Base-by-base conservation (phyloP, 2,329 filamentous ascomycete genomes). In the Pseudogymnoascus verrucosus region DNA sequence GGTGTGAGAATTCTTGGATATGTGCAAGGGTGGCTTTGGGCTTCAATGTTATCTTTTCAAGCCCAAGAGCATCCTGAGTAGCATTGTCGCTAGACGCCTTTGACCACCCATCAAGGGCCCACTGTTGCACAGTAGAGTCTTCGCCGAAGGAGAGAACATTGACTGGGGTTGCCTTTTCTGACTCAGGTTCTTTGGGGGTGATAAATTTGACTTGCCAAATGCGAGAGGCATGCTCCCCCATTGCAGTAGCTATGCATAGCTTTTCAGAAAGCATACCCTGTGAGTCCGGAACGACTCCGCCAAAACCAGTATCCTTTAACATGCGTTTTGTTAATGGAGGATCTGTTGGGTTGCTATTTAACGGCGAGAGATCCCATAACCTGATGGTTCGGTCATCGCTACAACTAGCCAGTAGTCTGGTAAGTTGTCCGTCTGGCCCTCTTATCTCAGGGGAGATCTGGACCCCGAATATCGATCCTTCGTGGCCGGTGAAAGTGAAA, bases 391-490 rank as follows among this genome's bases (percentile, higher is more conserved):
- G 84, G 75, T 99, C 95, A 72, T 99, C 95, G 71, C 93, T 98
- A 73, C 95, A 99, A 70, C 90, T 97, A 12, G 89, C 90, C 36
- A 99, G 79, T n/a, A 96, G 74, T 61, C 89, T 81, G 26, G 78
- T 77, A 19, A 72, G 72, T 5, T 71, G 72, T 0, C 77, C 78
- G 12, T 76, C 73, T 1, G 73, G 66, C 21, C 76, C 68, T 5
- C 67, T 65, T 19, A 88, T 74, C 68, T 77, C 72, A 0, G 82
- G 77, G 0, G 91, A 96, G 37, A 98, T 89, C 34, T 86, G 82
- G 2, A 99, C 89, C 1, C 91, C 93, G 68, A 97, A 99, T 28
- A 99, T 89, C 0, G 93, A 97, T 0, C 95, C 95, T 71, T 97
- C 92, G 71, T 99, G 95, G 0, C 86, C 86, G 0, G 79, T 78